Conservation (phyloP, 2,329 filamentous ascomycete species). For the Nemania sp. region DNA sequence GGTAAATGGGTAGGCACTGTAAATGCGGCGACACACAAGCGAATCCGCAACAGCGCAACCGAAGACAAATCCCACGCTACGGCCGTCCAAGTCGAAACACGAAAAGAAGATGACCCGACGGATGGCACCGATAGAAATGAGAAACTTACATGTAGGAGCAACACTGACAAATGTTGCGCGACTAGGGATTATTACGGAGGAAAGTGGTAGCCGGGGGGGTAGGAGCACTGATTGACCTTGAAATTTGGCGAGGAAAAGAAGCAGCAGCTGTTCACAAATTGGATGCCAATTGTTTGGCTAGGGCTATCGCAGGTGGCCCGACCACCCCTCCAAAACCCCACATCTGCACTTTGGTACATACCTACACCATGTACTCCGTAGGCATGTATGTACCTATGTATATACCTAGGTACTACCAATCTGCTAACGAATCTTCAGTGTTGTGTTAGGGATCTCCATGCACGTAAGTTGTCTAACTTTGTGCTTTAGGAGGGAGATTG, state of each 20-base stretch:
- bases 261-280: conserved; percentile 29
- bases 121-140: too few relatives aligned
- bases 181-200: conserved; percentile 19
- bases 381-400: background rate
- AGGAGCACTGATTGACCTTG: conserved; percentile 18
- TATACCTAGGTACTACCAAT: background rate
- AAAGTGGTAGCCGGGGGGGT: conserved; percentile 13
- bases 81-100: too few relatives aligned
- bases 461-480: too few relatives aligned
- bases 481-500: too few relatives aligned
- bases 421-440: too few relatives aligned
- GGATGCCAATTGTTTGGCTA: conserved; percentile 30
- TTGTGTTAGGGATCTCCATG: too few relatives aligned
- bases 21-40: conserved; percentile 12
- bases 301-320: conserved; percentile 31
- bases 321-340: conserved; percentile 11
- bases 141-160: conserved; percentile 17
- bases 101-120: too few relatives aligned
- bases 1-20: conserved; percentile 2
- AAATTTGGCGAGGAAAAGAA: conserved; percentile 30
- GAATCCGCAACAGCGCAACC: too few relatives aligned
- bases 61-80: too few relatives aligned
- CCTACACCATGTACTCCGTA: background rate
- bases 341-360: background rate
- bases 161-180: conserved; percentile 4